Evolutionary conservation across 306 rosid species (phyloP).

Genomic region (Sechiopsis laciniata): DNA sequence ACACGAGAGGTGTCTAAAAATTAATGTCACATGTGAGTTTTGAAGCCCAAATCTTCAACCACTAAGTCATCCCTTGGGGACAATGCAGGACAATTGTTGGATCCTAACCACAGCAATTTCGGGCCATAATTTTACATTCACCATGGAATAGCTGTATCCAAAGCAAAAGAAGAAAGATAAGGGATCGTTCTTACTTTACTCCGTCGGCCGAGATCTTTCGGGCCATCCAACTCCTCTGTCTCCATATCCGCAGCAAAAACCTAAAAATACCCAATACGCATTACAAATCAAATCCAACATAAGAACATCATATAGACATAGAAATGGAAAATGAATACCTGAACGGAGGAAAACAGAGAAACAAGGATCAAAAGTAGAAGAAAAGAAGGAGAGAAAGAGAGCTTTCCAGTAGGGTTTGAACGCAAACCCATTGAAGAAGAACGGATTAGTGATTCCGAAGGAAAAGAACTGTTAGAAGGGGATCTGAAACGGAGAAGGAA

Average conservation of each 20-base stretch:
- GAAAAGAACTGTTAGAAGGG: not conserved
- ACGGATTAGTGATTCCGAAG: not conserved
- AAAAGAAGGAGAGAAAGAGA: conserved; percentile 13
- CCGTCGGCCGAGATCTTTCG: conserved; percentile 82
- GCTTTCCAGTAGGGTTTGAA: conserved; percentile 16
- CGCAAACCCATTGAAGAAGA: conserved; percentile 20
- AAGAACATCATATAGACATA: not conserved
- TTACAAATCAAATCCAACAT: conserved; percentile 12
- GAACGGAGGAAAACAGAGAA: conserved; percentile 24
- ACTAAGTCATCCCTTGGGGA: no score
- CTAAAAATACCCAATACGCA: conserved; percentile 30
- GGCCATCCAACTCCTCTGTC: conserved; percentile 41
- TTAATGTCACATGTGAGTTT: no score
- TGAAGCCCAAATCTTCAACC: no score
- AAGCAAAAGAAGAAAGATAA: not conserved
- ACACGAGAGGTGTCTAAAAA: no score
- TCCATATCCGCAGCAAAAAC: conserved; percentile 36
- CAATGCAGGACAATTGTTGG: no score
- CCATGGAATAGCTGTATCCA: not conserved
- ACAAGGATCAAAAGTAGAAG: not conserved
- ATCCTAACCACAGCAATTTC: not conserved
- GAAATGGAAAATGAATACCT: conserved; percentile 27
- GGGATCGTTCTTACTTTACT: conserved; percentile 41
- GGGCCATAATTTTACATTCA: not conserved
- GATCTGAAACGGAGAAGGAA: conserved; percentile 13